These are phyloP conservation scores for Solanum hybrid DNA, from an alignment of 305 asterid species.

Conservation along the genomic window DNA sequence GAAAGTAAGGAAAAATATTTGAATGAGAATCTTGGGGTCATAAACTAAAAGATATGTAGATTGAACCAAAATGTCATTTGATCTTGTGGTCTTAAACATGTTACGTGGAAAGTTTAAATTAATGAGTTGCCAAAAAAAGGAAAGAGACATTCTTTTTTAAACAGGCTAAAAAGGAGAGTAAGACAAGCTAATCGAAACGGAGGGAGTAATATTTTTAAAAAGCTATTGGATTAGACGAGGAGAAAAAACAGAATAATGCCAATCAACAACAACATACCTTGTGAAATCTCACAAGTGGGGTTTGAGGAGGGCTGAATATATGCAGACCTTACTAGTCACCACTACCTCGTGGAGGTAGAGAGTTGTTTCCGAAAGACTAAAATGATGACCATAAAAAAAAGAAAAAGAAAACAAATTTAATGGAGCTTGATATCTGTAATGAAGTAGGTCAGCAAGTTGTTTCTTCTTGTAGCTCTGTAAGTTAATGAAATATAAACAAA, in stretches of 20 bases:
- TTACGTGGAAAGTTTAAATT: neutral
- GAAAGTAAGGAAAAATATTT: neutral
- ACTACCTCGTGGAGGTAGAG: neutral
- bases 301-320: neutral
- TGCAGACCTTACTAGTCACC: neutral
- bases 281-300: neutral
- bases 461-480: neutral
- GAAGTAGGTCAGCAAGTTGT: neutral
- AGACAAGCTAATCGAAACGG: neutral
- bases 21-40: neutral
- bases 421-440: neutral
- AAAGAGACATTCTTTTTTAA: neutral
- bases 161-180: neutral
- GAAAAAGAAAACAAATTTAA: neutral
- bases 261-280: neutral
- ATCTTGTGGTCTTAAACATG: neutral
- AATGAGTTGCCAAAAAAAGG: neutral
- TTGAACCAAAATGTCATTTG: neutral
- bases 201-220: neutral
- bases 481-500: neutral
- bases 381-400: neutral
- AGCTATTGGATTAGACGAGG: neutral
- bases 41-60: neutral
- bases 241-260: neutral
- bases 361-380: neutral